phyloP scores from a whole-genome alignment of 345 rosid species.

The Gossypium raimondii region DNA sequence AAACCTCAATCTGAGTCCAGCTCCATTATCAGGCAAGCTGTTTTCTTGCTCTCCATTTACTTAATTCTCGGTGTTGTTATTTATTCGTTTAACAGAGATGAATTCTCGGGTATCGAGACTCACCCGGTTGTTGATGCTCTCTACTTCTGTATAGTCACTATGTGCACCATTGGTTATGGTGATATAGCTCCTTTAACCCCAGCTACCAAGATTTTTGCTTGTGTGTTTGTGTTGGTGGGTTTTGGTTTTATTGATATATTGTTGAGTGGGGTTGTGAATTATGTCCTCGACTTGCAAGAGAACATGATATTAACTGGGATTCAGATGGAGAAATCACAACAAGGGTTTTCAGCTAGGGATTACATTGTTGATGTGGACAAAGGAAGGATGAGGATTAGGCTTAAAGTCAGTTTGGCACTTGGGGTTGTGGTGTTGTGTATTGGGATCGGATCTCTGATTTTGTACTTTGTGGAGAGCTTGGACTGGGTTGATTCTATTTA shows the following conservation, averaged over 20 bases:
- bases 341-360: conserved; percentile 38
- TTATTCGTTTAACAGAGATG: conserved; percentile 53
- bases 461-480: conserved; percentile 52
- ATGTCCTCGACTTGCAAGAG: conserved; percentile 65
- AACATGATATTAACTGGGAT: conserved; percentile 48
- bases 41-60: conserved; percentile 48
- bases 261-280: conserved; percentile 60
- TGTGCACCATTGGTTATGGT: conserved; percentile 84
- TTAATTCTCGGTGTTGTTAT: conserved; percentile 53
- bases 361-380: conserved; percentile 62
- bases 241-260: conserved; percentile 66
- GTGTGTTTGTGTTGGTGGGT: conserved; percentile 63
- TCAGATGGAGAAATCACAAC: conserved; percentile 19
- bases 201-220: conserved; percentile 57
- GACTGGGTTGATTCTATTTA: conserved; percentile 60
- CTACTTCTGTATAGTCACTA: conserved; percentile 74
- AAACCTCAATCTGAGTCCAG: conserved; percentile 43
- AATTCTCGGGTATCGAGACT: conserved; percentile 70
- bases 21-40: conserved; percentile 50
- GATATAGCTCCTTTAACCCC: conserved; percentile 68
- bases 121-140: conserved; percentile 77
- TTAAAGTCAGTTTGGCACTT: conserved; percentile 66
- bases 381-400: conserved; percentile 78
- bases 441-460: conserved; percentile 48
- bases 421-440: conserved; percentile 62